phyloP scores from a whole-genome alignment of 805 yeast species.

The Cyberlindnera lachancei region DNA sequence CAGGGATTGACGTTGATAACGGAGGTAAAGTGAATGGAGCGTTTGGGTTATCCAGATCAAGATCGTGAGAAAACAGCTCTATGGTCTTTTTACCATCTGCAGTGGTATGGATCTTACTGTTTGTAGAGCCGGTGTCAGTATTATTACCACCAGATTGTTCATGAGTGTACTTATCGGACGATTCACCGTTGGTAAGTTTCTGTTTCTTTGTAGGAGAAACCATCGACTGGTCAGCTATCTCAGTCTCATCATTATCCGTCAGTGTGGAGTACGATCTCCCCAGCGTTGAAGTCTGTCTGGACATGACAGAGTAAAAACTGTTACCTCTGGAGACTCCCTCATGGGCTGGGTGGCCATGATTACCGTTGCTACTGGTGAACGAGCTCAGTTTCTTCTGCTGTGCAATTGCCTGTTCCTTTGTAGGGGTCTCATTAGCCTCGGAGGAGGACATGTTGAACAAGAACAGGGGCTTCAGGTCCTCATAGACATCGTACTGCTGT shows the following conservation, averaged over 20 bases:
- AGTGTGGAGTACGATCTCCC: constrained; percentile 23
- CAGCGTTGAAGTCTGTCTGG: constrained; percentile 18
- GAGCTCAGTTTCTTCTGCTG: constrained; percentile 24
- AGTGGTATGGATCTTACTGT: neutral
- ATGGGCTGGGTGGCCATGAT: constrained; percentile 5
- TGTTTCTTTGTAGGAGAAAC: constrained; percentile 33
- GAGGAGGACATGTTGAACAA: constrained; percentile 31
- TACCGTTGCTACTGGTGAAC: too few relatives aligned
- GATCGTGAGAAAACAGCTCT: constrained; percentile 30
- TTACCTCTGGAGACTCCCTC: constrained; percentile 3
- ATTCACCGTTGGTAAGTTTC: constrained; percentile 11
- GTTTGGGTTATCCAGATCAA: constrained; percentile 33
- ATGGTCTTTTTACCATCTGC: constrained; percentile 5
- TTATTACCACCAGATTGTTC: too few relatives aligned
- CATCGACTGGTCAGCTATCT: constrained; percentile 2
- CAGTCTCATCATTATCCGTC: constrained; percentile 26
- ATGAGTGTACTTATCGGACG: neutral
- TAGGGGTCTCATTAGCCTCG: constrained; percentile 35
- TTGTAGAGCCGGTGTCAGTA: too few relatives aligned
- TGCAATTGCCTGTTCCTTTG: constrained; percentile 39
- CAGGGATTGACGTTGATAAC: constrained; percentile 23
- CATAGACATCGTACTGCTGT: constrained; percentile 50
- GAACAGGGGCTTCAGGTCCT: constrained; percentile 58
- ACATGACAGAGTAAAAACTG: constrained; percentile 11
- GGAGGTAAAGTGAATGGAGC: constrained; percentile 45